phyloP scores from a whole-genome alignment of 306 rosid genomes.

The Prunus salicina region DNA sequence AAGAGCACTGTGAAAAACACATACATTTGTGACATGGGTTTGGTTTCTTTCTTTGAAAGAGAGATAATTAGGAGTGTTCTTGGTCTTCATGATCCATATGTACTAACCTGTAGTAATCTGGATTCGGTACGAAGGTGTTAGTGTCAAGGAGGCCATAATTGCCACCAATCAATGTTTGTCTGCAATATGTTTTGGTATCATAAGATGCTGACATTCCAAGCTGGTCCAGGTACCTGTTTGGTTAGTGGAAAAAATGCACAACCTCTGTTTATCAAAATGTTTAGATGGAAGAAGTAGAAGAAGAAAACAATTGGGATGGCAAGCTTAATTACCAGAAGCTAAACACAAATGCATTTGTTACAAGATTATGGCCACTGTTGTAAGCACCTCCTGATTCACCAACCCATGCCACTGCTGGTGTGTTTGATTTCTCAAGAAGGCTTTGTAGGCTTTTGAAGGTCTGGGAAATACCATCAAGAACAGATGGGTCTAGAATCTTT shows the following conservation, averaged over 20 bases:
- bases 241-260: neutral
- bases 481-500: constrained; percentile 50
- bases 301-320: neutral
- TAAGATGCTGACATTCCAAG: constrained; percentile 66
- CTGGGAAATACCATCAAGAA: constrained; percentile 41
- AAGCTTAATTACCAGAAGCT: constrained; percentile 49
- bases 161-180: constrained; percentile 72
- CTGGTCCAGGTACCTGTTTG: constrained; percentile 72
- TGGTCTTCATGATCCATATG: neutral
- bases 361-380: constrained; percentile 67
- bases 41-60: too few relatives aligned
- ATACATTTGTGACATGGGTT: neutral
- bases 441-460: constrained; percentile 49
- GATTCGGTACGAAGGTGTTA: constrained; percentile 53
- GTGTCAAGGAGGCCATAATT: constrained; percentile 63
- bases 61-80: neutral
- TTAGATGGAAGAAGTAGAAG: neutral
- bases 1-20: constrained; percentile 50
- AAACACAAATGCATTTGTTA: constrained; percentile 64
- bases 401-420: constrained; percentile 61
- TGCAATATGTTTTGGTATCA: constrained; percentile 65
- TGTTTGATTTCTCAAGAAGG: constrained; percentile 34
- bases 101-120: constrained; percentile 46
- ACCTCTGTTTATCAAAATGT: neutral
- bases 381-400: constrained; percentile 84